Percentiles rank a stretch among this genome's conserved stretches.
phyloP scores from a whole-genome alignment of 2,329 filamentous ascomycete species.

The Neonectria magnoliae region DNA sequence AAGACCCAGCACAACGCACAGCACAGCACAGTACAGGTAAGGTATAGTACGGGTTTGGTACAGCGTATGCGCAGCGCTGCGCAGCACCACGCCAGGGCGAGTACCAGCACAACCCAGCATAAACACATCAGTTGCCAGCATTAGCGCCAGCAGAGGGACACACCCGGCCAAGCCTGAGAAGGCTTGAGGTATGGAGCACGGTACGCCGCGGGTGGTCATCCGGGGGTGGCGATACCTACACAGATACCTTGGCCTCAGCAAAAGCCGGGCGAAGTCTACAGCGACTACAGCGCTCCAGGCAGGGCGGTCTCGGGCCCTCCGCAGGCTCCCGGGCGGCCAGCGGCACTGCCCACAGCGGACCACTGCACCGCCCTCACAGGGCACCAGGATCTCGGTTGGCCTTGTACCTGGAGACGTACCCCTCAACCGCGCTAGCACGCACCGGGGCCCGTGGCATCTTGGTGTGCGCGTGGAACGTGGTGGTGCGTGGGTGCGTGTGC shows the following conservation, averaged over 20 bases:
- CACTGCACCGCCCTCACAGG: conserved; percentile 18
- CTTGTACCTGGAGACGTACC: conserved; percentile 20
- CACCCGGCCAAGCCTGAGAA: conserved; percentile 34
- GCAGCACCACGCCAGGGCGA: conserved; percentile 8
- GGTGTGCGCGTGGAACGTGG: background rate
- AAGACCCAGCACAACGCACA: conserved; percentile 27
- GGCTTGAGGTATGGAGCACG: conserved; percentile 27
- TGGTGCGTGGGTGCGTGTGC: conserved; percentile 35
- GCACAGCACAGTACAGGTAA: conserved; percentile 1
- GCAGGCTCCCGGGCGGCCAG: conserved; percentile 18
- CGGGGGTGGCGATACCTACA: conserved; percentile 32
- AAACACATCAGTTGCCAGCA: conserved; percentile 21
- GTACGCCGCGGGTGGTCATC: conserved; percentile 33
- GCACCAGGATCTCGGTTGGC: conserved; percentile 6
- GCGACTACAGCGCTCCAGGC: conserved; percentile 14
- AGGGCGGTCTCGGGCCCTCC: conserved; percentile 17
- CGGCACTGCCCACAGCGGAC: conserved; percentile 18
- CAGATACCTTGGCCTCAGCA: conserved; percentile 11
- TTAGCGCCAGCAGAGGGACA: conserved; percentile 29
- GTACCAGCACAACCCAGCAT: conserved; percentile 22
- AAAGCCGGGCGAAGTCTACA: conserved; percentile 3
- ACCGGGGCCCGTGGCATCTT: conserved; percentile 40
- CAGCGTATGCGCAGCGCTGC: conserved; percentile 8
- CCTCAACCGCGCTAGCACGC: conserved; percentile 32
- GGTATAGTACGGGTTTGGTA: conserved; percentile 17